Evolutionary conservation across 2,329 filamentous ascomycete species (phyloP), one percentile per base, ranked within the genome.

Genomic region (Sordariomycetes sp.): DNA sequence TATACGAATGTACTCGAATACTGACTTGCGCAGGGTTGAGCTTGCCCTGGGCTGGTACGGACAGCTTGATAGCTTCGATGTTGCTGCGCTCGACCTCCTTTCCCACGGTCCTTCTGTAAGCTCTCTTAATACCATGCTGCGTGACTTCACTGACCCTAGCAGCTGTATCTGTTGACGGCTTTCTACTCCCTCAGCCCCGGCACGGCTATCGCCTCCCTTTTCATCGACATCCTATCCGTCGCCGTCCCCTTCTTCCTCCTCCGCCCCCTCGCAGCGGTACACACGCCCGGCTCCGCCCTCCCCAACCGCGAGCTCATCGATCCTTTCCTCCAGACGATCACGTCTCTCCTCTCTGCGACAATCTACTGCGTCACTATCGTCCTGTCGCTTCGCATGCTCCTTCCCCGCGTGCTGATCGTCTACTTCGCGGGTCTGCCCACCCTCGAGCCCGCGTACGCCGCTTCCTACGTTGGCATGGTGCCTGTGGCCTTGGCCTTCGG

Each of bases 361-460:
- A 78, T 94, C 42, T 93, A 92, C 62, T 75, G 73, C 36, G 68
- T 87, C n/a, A 66, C 75, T 2, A 60, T 94, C 20, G 84, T 82
- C 48, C 58, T 73, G 33, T 77, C 80, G 35, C 79, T 83, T 54
- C 69, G 70, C 38, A 79, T 78, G 12, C 79, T 79, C 59, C 70
- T 94, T 12, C 85, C 86, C 6, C 58, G 64, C 17, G 75, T 75
- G 48, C 67, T 95, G n/a, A 72, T 87, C 33, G 62, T 76, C 20
- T 73, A 90, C 62, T 94, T 94, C 50, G 61, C 71, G n/a, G 70
- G 68, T 36, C 69, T 95, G 34, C 70, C 72, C 6, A 81, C 77
- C 20, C 65, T 95, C 32, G 70, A 75, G 41, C 67, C 72, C 10
- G 82, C 79, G 3, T 77, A 90, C 52, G 63, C 70, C 16, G 72